Evolutionary conservation across 106 monocot genomes (phyloP).

Genomic region (Dendrobium catenatum): DNA sequence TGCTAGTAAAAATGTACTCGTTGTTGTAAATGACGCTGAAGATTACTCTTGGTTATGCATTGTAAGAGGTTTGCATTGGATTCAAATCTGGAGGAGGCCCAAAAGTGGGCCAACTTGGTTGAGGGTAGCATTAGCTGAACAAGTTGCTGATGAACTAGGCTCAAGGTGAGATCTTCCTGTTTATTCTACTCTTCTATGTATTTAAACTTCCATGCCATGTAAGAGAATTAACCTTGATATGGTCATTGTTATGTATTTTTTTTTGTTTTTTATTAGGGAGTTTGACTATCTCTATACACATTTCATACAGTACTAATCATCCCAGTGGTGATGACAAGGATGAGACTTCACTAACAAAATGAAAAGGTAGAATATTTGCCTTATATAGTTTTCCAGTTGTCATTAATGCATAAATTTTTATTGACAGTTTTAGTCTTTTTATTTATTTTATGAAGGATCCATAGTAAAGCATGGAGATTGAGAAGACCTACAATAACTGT

Average conservation of each 20-base stretch:
- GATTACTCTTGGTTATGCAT: background rate
- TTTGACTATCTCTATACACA: background rate
- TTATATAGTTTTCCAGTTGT: too few species aligned
- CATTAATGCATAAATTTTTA: background rate
- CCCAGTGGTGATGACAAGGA: background rate
- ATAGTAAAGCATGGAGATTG: background rate
- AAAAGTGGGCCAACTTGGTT: background rate
- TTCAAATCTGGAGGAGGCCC: background rate
- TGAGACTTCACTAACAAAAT: background rate
- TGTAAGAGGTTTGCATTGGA: background rate
- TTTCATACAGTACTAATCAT: background rate
- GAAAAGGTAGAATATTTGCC: background rate
- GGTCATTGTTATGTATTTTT: background rate
- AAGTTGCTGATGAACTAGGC: background rate
- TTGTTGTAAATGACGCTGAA: background rate
- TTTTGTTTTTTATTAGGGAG: background rate
- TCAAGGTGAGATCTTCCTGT: background rate
- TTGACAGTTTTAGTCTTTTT: background rate
- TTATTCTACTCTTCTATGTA: background rate
- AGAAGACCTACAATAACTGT: background rate
- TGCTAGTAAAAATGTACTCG: background rate
- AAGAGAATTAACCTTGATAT: background rate
- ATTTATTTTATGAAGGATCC: background rate
- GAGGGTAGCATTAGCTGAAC: background rate
- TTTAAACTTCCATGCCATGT: background rate